Evolutionary conservation across 1,284 basidiomycete genomes (phyloP).

Genomic region (Cryptococcus wingfieldii): DNA sequence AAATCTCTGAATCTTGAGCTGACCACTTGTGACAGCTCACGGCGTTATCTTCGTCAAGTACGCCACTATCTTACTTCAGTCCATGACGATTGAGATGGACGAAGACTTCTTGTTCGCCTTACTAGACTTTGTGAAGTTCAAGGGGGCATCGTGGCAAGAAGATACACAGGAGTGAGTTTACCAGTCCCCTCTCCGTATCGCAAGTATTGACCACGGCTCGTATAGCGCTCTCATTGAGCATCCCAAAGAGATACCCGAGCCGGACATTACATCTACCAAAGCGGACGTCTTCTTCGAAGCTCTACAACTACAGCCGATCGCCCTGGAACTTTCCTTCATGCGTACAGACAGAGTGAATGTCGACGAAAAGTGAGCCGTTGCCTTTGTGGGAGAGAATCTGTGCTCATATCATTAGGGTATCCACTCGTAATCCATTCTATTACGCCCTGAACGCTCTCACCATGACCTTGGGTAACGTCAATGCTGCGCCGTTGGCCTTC

Average conservation of each 20-base stretch:
- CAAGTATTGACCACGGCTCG: constrained; percentile 6
- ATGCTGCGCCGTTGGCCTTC: constrained; percentile 92
- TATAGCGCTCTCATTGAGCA: constrained; percentile 71
- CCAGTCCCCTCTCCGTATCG: neutral
- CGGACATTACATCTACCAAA: constrained; percentile 60
- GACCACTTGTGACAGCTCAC: constrained; percentile 59
- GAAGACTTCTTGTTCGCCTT: constrained; percentile 94
- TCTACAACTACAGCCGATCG: constrained; percentile 93
- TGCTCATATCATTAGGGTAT: constrained; percentile 48
- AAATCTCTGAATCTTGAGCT: neutral
- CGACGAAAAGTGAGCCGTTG: constrained; percentile 74
- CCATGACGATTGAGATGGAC: constrained; percentile 91
- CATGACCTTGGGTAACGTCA: constrained; percentile 96
- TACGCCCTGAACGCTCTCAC: constrained; percentile 91
- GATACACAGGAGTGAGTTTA: constrained; percentile 64
- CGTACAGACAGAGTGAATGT: constrained; percentile 88
- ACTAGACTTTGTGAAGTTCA: constrained; percentile 86
- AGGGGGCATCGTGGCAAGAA: constrained; percentile 83
- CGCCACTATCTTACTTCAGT: constrained; percentile 88
- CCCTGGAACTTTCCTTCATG: constrained; percentile 93
- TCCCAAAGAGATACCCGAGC: constrained; percentile 74
- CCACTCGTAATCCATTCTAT: constrained; percentile 82
- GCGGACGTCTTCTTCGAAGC: constrained; percentile 93
- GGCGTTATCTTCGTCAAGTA: constrained; percentile 97
- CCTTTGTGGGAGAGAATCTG: neutral